phyloP scores from a whole-genome alignment of 2,329 filamentous ascomycete genomes.

The Paraphaeosphaeria minitans region DNA sequence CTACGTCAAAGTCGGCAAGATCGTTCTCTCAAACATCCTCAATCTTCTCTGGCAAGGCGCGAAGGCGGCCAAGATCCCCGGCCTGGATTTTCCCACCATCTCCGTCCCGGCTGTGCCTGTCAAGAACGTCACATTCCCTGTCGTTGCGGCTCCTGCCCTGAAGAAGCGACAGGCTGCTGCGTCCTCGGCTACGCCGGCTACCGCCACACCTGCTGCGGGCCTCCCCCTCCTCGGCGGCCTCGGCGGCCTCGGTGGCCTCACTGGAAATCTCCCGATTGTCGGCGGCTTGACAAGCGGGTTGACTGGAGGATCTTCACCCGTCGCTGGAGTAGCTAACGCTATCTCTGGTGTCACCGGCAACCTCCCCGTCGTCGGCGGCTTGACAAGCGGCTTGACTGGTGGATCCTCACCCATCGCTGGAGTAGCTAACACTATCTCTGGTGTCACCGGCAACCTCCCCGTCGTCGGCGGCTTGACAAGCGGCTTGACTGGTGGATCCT shows the following conservation, averaged over 20 bases:
- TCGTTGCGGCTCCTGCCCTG: background rate
- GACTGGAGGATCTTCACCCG: background rate
- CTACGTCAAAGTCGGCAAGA: background rate
- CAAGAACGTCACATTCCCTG: background rate
- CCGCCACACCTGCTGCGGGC: background rate
- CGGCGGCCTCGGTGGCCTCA: background rate
- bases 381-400: background rate
- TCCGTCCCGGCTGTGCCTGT: background rate
- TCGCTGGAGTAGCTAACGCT: background rate
- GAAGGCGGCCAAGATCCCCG: background rate
- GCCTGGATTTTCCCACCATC: background rate
- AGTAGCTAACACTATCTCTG: background rate
- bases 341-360: slow-evolving; percentile 1
- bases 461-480: slow-evolving; percentile 1
- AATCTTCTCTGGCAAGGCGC: slow-evolving; percentile 2
- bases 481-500: background rate
- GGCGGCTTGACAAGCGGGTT: background rate
- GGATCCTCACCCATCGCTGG: background rate
- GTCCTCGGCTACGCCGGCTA: background rate
- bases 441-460: background rate
- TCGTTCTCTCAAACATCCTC: slow-evolving; percentile 2
- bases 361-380: too few relatives aligned
- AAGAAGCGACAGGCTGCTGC: slow-evolving; percentile 8
- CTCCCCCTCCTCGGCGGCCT: background rate
- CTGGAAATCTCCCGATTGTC: too few relatives aligned